Base-by-base conservation (phyloP, 139 green algal genomes). In the Pseudopediastrum boryanum region DNA sequence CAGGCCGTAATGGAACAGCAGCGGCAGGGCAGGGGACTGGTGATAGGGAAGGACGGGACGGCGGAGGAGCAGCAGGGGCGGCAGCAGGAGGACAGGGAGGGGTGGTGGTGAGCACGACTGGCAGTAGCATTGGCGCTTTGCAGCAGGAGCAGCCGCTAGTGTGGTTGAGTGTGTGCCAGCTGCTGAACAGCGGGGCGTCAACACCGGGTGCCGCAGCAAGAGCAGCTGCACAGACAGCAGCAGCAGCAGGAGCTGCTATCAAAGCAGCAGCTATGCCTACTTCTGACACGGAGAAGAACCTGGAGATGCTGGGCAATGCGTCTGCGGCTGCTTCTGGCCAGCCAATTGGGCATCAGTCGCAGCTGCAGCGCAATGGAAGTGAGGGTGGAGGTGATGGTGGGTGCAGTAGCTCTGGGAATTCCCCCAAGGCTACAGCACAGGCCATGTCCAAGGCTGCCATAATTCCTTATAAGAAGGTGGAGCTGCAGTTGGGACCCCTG, bases 391-490 rank as follows among this genome's bases (percentile, higher is more conserved):
- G 29, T 36, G 50, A 19, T 62, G 33, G 69, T 50, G 71, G 71
- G 3, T 42, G 29, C 54, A 16, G 54, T 23, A 67, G 51, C 50
- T 44, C 39, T 41, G 43, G 21, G 64, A 16, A 21, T 16, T 21
- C 21, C 19, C 19, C 48, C 48, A 16, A n/a, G 48, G 19, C 16
- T n/a, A 16, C 16, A n/a, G 61, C 43, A 33, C 69, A 54, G 33
- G 71, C 41, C 69, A 61, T 77, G 31, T 56, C 48, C 69, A 79
- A 79, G 79, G 61, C 73, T 23, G 78, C 72, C 66, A 97, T 97
- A 65, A 70, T 93, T 64, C 93, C 89, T 1, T 96, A 94, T 87
- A 94, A 93, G 66, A 73, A 91, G 61, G 71, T 96, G 31, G 79
- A 87, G 35, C n/a, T 93, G 59, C 75, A 88, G 42, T 50, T 91